Base-by-base conservation (phyloP, 768 basidiomycete genomes). In the Cyclocybe aegerita region DNA sequence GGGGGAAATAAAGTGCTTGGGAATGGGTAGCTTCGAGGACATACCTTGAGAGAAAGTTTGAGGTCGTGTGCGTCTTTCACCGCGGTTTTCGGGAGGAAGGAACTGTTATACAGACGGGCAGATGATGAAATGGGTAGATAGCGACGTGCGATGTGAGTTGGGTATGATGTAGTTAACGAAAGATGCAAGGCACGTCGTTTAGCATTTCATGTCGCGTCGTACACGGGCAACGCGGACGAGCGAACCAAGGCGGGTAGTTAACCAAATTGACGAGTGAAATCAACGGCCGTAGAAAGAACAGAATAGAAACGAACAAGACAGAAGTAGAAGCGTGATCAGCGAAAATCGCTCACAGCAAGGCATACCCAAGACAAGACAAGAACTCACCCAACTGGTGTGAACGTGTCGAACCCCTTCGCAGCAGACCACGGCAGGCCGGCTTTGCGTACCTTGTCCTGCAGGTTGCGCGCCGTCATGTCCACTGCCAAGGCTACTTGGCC, bases 341-440 rank as follows among this genome's bases (percentile, higher is more conserved):
- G 30, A 23, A 49, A 34, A 15, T 10, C 23, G 36, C 10, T 12
- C 16, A 43, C 14, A 16, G 33, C 34, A 9, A n/a, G 37, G 46
- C 54, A 60, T 9, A 23, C 37, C 34, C 2, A 7, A 42, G 29
- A 47, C 40, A 48, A 56, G 43, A 34, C 44, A 29, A 48, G 47
- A 35, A 63, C 67, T 37, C 61, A 91, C 93, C 93, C 87, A 55
- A 96, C 80, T 2, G 94, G 94, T 4, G 90, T 93, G 71, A 95
- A 98, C 0, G 93, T 95, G 66, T 99, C 96, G 58, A 98, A 97
- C 1, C 96, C 96, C 68, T 99, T 98, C 2, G 87, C 91, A 9
- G 94, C 80, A n/a, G 87, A 85, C 97, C 97, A 99, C 1, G 97
- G 97, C n/a, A 98, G 78, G 8, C 97, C 93, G 43, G 84, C 86